Conservation (phyloP, 805 yeast genomes). For the Hanseniaspora lindneri region DNA sequence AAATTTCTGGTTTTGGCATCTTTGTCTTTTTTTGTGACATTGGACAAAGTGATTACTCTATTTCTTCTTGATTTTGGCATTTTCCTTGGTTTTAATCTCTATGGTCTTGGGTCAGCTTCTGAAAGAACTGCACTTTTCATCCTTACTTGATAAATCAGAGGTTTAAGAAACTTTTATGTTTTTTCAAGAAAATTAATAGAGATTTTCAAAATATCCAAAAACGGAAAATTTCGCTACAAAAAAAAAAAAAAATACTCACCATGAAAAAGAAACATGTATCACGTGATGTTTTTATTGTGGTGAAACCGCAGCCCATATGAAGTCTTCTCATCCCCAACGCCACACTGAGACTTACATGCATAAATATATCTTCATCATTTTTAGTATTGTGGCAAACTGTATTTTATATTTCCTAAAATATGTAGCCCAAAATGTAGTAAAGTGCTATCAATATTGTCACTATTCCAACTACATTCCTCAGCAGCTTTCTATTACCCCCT, state of each 20-base stretch:
- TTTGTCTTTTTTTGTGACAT: constrained; percentile 89
- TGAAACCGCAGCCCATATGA: too few relatives aligned
- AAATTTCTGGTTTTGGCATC: constrained; percentile 85
- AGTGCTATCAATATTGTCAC: background rate
- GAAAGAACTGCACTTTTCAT: too few relatives aligned
- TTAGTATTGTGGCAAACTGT: too few relatives aligned
- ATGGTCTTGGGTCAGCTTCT: too few relatives aligned
- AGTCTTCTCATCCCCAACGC: too few relatives aligned
- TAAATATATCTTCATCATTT: too few relatives aligned
- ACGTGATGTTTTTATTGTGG: too few relatives aligned
- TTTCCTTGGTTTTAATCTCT: too few relatives aligned
- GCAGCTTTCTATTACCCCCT: constrained; percentile 9
- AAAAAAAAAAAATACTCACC: background rate
- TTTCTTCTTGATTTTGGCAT: constrained; percentile 98
- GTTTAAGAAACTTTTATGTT: background rate
- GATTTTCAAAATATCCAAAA: background rate
- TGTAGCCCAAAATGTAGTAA: background rate
- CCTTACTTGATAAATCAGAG: background rate
- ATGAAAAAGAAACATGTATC: background rate
- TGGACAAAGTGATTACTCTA: constrained; percentile 87
- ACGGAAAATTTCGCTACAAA: background rate
- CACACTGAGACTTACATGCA: too few relatives aligned
- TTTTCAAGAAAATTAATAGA: background rate
- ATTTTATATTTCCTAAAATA: too few relatives aligned
- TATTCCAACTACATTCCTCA: constrained; percentile 7